Evolutionary conservation across 176 grass and related monocot species (phyloP).

Genomic region (Oryza officinalis): DNA sequence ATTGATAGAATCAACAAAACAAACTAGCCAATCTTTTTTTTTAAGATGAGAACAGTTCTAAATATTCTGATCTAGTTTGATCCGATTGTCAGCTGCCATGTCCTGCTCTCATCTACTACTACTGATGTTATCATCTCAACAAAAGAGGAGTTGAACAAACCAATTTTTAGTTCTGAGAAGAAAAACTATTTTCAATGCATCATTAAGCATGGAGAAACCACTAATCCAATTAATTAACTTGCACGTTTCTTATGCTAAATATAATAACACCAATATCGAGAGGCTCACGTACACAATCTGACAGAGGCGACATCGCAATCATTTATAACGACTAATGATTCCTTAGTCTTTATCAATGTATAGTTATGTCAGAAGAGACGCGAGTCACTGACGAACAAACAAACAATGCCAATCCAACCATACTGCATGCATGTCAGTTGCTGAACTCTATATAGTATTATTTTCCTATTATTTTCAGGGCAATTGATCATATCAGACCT

Average conservation of each 20-base stretch:
- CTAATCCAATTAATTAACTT: not conserved
- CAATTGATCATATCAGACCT: not conserved
- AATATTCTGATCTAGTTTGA: not conserved
- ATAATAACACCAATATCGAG: not conserved
- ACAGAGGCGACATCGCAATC: not conserved
- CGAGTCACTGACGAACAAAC: not conserved
- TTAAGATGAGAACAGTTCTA: not conserved
- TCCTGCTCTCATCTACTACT: not conserved
- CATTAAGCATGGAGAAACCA: not conserved
- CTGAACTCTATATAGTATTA: not conserved
- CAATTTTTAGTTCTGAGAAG: too few species aligned
- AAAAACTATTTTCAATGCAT: not conserved
- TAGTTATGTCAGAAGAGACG: not conserved
- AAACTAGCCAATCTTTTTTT: not conserved
- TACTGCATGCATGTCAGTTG: not conserved
- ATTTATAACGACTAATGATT: not conserved
- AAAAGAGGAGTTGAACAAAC: not conserved
- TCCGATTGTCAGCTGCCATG: not conserved
- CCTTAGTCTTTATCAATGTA: not conserved
- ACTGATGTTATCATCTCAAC: not conserved
- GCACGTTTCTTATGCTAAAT: not conserved
- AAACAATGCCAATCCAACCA: not conserved
- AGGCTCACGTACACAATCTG: not conserved
- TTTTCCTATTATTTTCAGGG: too few species aligned
- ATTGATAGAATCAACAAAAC: not conserved